Evolutionary conservation across 179 eudicot genomes (phyloP), one percentile per base, ranked within the genome.

Genomic region (Silene noctiflora): DNA sequence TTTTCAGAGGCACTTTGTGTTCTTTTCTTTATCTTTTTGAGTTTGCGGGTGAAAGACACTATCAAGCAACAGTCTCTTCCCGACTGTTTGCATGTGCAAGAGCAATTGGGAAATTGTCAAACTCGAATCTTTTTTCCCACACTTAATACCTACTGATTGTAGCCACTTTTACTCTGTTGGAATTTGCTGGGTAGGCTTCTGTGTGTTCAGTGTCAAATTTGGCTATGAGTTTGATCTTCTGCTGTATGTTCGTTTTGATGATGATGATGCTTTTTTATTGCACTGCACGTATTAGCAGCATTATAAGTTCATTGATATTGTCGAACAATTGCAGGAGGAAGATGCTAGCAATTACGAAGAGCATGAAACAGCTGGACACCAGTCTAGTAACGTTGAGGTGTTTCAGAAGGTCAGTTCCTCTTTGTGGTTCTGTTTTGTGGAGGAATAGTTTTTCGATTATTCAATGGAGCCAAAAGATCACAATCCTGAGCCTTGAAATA

Each of bases 291-390:
- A 42, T 21, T 31, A 65, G 58, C 58, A 14, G 42, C n/a, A 7
- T 65, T 65, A 10, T 35, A 20, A 16, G 24, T 55, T 35, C 22
- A 25, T 70, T 74, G 21, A 73, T 67, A 6, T 10, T 39, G 1
- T 17, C 25, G 51, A 66, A 63, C 56, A 53, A 67, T 67, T 83
- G 21, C 80, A 92, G 93, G 89, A 83, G 69, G 88, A 83, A 71
- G 82, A 84, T 64, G 33, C 76, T 20, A 80, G 81, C 21, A 72
- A 75, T 75, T 46, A 78, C 63, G 85, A 89, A 72, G 89, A 78
- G 68, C 82, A 88, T 83, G 91, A 79, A 81, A 64, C 75, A 7
- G 75, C 69, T 64, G 87, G 67, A 33, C 71, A 88, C 71, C 88
- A 86, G 59, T 65, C 84, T 39, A 76, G 67, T 65, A 81, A 83